Percentiles rank a stretch among this genome's conserved stretches.
These are phyloP conservation scores for Globisporangium paddicum DNA, from an alignment of 352 stramenopile genomes.

Conservation along the genomic window DNA sequence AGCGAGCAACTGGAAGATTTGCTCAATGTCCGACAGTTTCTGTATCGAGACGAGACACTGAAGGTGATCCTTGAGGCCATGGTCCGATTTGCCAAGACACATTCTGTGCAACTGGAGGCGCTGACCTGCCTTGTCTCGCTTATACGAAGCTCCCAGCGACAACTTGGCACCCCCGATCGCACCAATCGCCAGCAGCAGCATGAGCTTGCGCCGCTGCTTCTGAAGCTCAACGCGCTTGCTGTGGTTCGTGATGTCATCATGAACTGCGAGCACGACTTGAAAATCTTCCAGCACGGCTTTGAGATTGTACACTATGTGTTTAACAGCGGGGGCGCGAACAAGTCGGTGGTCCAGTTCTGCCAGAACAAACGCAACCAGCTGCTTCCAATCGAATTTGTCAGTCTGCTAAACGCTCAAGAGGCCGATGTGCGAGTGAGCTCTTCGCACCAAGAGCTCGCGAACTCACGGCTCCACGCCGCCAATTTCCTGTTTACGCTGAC, in stretches of 20 bases:
- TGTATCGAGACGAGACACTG: slow-evolving; percentile 5
- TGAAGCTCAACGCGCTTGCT: slow-evolving; percentile 18
- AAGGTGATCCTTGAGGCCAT: slow-evolving; percentile 7
- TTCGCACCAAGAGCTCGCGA: not conserved
- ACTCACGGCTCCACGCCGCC: slow-evolving; percentile 10
- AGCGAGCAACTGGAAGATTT: slow-evolving; percentile 11
- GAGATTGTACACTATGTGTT: slow-evolving; percentile 23
- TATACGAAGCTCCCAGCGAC: not conserved
- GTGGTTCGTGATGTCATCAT: slow-evolving; percentile 16
- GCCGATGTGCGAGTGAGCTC: not conserved
- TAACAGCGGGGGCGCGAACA: slow-evolving; percentile 5
- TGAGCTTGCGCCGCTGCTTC: not conserved
- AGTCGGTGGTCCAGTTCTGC: slow-evolving; percentile 21
- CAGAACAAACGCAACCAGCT: slow-evolving; percentile 19
- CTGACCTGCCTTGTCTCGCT: not conserved
- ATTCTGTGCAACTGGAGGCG: not conserved
- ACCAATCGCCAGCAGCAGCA: not conserved
- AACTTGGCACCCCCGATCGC: not conserved
- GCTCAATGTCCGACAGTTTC: slow-evolving; percentile 12
- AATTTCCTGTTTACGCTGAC: slow-evolving; percentile 29
- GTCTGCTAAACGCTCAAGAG: not conserved
- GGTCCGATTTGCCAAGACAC: slow-evolving; percentile 1
- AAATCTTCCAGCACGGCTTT: slow-evolving; percentile 18
- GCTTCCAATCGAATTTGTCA: slow-evolving; percentile 22
- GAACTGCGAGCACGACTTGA: slow-evolving; percentile 17